Percentiles rank a stretch among this genome's conserved stretches.
Conservation (phyloP, 139 green algal genomes). For the Chlorokybus atmophyticus region DNA sequence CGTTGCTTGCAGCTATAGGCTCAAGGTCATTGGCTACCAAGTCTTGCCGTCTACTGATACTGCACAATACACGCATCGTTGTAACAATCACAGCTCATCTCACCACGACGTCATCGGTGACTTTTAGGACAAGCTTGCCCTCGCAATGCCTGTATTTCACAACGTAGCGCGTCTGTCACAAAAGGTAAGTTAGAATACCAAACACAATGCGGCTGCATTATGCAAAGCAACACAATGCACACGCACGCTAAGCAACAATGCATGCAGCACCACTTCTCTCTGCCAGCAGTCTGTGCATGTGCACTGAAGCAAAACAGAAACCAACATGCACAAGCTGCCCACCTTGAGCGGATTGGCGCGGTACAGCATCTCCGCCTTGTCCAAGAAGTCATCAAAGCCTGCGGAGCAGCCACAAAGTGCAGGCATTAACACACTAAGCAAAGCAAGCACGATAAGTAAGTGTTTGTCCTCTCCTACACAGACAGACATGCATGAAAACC, state of each 20-base stretch:
- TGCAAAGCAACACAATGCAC: no score
- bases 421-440: background rate
- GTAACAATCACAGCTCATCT: no score
- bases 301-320: background rate
- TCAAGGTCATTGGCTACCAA: no score
- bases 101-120: conserved; percentile 69
- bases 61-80: no score
- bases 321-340: background rate
- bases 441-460: background rate
- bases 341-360: conserved; percentile 9
- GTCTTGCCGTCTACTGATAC: no score
- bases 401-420: background rate
- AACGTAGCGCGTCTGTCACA: conserved; percentile 46
- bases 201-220: no score
- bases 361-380: conserved; percentile 24
- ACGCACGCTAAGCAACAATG: no score
- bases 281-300: no score
- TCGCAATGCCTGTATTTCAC: conserved; percentile 76
- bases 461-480: background rate
- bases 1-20: no score
- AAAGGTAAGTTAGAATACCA: background rate
- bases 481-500: background rate
- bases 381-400: conserved; percentile 23
- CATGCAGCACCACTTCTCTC: no score
- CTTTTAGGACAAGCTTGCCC: conserved; percentile 69